These are phyloP conservation scores for Talaromyces thailandensis DNA, from an alignment of 495 filamentous ascomycete species.

Conservation along the genomic window DNA sequence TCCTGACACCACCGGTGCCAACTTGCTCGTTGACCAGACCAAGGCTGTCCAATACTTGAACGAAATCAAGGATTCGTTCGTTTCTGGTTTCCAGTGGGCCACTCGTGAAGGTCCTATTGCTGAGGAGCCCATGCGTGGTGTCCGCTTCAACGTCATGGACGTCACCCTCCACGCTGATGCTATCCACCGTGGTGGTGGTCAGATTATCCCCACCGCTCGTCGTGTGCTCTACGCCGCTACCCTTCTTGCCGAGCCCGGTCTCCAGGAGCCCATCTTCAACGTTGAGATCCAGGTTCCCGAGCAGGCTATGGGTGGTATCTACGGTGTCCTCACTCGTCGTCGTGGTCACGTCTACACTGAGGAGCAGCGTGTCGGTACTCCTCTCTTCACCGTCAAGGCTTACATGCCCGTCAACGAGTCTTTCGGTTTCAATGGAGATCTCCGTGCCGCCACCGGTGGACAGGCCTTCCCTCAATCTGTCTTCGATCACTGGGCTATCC, in stretches of 20 bases:
- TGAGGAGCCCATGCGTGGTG: constrained; percentile 94
- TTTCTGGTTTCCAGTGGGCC: constrained; percentile 99
- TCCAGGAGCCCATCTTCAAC: constrained; percentile 96
- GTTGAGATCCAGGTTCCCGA: constrained; percentile 99
- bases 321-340: constrained; percentile 96
- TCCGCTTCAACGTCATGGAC: constrained; percentile 99
- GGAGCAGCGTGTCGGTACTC: constrained; percentile 96
- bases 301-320: constrained; percentile 98
- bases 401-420: constrained; percentile 99
- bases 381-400: constrained; percentile 99
- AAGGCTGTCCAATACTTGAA: constrained; percentile 99
- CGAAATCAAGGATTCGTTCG: constrained; percentile 99
- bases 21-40: constrained; percentile 98
- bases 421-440: constrained; percentile 98
- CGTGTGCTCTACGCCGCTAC: constrained; percentile 92
- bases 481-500: constrained; percentile 96
- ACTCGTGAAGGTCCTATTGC: constrained; percentile 94
- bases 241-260: constrained; percentile 80
- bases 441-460: constrained; percentile 84
- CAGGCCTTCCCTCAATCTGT: constrained; percentile 98
- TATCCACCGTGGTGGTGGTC: constrained; percentile 98
- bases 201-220: constrained; percentile 96
- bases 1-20: constrained; percentile 94
- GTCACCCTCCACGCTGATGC: constrained; percentile 99
- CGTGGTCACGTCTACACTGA: constrained; percentile 98